Evolutionary conservation across 169 alveolate genomes (phyloP).

Genomic region (Eimeria maxima): DNA sequence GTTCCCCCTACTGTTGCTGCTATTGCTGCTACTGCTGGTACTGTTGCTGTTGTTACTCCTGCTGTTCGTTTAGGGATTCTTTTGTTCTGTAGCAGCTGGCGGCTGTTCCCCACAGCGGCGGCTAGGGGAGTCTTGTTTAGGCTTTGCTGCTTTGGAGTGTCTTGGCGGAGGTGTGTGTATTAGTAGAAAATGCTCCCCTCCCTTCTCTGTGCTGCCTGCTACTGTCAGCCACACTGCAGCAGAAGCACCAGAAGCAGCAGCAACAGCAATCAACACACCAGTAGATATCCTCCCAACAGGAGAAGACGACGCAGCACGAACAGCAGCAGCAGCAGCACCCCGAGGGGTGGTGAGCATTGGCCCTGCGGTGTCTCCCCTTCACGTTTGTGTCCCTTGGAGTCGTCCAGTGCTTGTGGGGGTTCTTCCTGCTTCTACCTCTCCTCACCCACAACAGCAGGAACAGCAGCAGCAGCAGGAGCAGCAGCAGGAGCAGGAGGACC

Average conservation of each 20-base stretch:
- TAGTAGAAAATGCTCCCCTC: neutral
- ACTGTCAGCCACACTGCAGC: neutral
- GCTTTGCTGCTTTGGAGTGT: neutral
- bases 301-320: neutral
- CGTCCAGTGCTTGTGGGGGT: conserved; percentile 24
- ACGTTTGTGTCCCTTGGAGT: conserved; percentile 54
- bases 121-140: neutral
- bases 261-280: neutral
- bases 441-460: neutral
- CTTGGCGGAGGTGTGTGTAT: neutral
- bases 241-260: neutral
- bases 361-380: conserved; percentile 45
- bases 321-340: neutral
- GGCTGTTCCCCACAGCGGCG: conserved; percentile 66
- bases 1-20: too few relatives aligned
- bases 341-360: conserved; percentile 16
- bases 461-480: neutral
- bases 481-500: conserved; percentile 6
- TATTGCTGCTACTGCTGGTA: too few relatives aligned
- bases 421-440: neutral
- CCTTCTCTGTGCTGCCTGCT: conserved; percentile 53
- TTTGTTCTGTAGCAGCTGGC: conserved; percentile 40
- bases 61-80: neutral
- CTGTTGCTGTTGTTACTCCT: too few relatives aligned
- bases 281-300: neutral